Base-by-base conservation (phyloP, 1,284 basidiomycete species). In the Apiotrichum sp. region DNA sequence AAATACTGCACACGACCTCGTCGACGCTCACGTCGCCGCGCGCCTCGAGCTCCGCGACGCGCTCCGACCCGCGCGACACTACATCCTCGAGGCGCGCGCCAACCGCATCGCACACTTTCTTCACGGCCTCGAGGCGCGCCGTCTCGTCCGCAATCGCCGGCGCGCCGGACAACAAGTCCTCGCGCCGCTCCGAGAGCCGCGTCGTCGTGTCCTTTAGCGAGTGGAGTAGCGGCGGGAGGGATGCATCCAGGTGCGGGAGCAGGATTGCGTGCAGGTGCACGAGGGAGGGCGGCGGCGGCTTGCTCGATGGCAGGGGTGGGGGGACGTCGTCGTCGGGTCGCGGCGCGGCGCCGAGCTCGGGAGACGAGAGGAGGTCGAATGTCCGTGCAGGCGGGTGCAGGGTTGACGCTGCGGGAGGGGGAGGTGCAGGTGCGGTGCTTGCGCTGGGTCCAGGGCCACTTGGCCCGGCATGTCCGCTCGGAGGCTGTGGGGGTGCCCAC, bases 131-230 rank as follows among this genome's bases (percentile, higher is more conserved):
- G 32, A 99, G 80, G n/a, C 96, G 82, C 4, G 86, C 88, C 85
- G 91, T 92, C 78, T 99, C 96, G 77, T 99, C 96, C 48, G 84
- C 81, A 59, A 99, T 89, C 4, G 93, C 93, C 14, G 92, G 92
- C 69, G 87, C 86, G 3, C 93, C 96, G 47, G 86, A 83, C 47
- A 89, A 82, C 57, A 98, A 82, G 78, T 97, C 93, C 45, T 82
- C 77, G 64, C 89, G 86, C 58, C 93, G 83, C 42, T 87, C 83
- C 47, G 85, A 82, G 47, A 97, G 80, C 40, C 89, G 86, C 63
- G 86, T 83, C 38, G 85, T 82, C 65, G 91, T 87, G 36, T 84
- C 76, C 16, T 81, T 77, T 55, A 93, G 80, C 10, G 84, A 83
- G 43, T 84, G 79, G 5, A 83, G 76, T 11, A 93, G 78, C 8